Percentiles rank a stretch among this genome's conserved stretches.
Conservation (phyloP, 495 filamentous ascomycete genomes). For the Penicillium waksmanii region DNA sequence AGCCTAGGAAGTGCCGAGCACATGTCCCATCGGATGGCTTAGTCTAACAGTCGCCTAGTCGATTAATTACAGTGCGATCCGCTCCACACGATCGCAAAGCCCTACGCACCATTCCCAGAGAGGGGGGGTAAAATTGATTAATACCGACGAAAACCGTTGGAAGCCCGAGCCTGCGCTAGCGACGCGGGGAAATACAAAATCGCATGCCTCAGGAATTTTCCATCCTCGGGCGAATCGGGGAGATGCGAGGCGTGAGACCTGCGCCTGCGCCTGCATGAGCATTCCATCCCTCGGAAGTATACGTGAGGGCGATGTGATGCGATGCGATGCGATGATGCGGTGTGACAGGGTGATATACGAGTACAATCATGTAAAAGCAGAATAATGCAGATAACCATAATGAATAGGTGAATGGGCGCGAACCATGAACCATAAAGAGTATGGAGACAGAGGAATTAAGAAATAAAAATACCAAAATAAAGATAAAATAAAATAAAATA, state of each 20-base stretch:
- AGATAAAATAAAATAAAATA: neutral
- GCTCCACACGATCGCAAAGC: slow-evolving; percentile 8
- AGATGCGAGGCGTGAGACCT: slow-evolving; percentile 4
- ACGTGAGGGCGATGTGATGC: neutral
- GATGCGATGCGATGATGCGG: too few relatives aligned
- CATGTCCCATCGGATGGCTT: neutral
- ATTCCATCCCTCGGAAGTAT: slow-evolving; percentile 2
- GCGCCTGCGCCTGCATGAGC: neutral
- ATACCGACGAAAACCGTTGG: slow-evolving; percentile 17
- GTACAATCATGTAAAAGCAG: too few relatives aligned
- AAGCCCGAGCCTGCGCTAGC: slow-evolving; percentile 16
- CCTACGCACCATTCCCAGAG: slow-evolving; percentile 4
- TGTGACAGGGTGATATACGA: too few relatives aligned
- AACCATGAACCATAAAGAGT: too few relatives aligned
- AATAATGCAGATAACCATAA: too few relatives aligned
- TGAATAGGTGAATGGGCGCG: too few relatives aligned
- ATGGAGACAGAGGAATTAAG: too few relatives aligned
- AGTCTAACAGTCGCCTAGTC: slow-evolving; percentile 4
- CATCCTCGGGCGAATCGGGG: slow-evolving; percentile 7
- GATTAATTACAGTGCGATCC: slow-evolving; percentile 11
- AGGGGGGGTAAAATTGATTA: neutral
- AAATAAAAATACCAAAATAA: neutral
- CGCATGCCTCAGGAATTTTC: neutral
- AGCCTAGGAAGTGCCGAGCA: neutral
- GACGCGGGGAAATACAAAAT: slow-evolving; percentile 15